Evolutionary conservation across 495 filamentous ascomycete species (phyloP), one percentile per base, ranked within the genome.

Genomic region (Podospora appendiculata): DNA sequence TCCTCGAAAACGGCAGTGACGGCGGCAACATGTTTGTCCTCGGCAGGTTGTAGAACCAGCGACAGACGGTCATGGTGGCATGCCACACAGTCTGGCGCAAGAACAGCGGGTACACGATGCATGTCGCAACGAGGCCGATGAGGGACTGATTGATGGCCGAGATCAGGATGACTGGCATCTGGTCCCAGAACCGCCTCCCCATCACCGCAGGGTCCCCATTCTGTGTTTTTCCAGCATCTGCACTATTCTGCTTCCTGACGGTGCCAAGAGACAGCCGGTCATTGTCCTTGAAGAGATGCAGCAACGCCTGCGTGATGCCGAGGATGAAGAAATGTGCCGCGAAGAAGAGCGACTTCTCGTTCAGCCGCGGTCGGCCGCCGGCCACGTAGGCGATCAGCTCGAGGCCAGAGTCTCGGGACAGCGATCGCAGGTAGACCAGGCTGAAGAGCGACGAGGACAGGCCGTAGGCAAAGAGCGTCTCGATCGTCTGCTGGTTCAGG

Each of bases 261-360:
- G 54, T 57, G 4, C 74, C 70, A 4, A 94, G 67, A 12, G 73
- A 60, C 34, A 95, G 66, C 39, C 76, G 77, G 64, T 95, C 90
- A 57, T 83, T 83, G 62, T 96, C 91, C 51, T 71, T 74, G 53
- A 75, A 80, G 13, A 95, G 69, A 58, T 98, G 93, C 33, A 76
- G 51, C 10, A 75, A 54, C 2, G 87, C 79, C 68, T 96, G 89
- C 18, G 75, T 68, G 38, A 87, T 55, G 6, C 86, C 90, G 14
- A 92, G 70, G 1, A 81, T 66, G 6, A 87, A 54, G 50, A 91
- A 78, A 58, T 85, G 79, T 41, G 80, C 80, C 8, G 87, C 82
- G 14, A 96, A 73, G 66, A 90, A 95, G 34, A 98, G 76, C 1
- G 88, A 82, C 56, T 87, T 75, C 68, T 98, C 93, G 64, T 98